A percentile compares a stretch with the other conserved stretches of the same genome.
These are phyloP conservation scores for Globisporangium iwayamae DNA, from an alignment of 352 stramenopile genomes.

Conservation along the genomic window DNA sequence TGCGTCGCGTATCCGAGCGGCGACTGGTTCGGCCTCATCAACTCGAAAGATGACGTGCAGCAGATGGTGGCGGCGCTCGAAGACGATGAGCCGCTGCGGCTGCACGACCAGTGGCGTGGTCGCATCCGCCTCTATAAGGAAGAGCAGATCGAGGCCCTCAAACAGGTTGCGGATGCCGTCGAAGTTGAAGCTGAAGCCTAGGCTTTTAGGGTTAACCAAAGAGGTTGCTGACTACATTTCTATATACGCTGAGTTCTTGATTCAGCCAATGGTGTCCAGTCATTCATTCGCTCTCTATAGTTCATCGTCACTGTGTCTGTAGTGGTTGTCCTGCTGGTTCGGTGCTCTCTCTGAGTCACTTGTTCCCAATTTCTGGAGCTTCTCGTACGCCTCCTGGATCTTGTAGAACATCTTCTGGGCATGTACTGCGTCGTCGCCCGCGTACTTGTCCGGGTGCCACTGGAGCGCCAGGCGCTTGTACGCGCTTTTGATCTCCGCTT, in stretches of 20 bases:
- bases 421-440: slow-evolving; percentile 12
- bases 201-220: neutral
- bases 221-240: neutral
- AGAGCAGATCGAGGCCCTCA: slow-evolving; percentile 48
- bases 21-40: slow-evolving; percentile 76
- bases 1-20: slow-evolving; percentile 73
- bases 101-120: slow-evolving; percentile 60
- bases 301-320: slow-evolving; percentile 3
- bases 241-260: neutral
- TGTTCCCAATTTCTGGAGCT: slow-evolving; percentile 13
- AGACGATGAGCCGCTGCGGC: slow-evolving; percentile 35
- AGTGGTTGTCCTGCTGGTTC: neutral
- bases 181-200: slow-evolving; percentile 5
- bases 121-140: slow-evolving; percentile 49
- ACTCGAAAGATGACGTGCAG: slow-evolving; percentile 44
- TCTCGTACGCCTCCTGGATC: slow-evolving; percentile 27
- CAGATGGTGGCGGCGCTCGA: slow-evolving; percentile 39
- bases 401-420: slow-evolving; percentile 21
- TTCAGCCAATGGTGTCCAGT: neutral
- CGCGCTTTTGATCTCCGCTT: slow-evolving; percentile 18
- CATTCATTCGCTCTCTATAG: neutral
- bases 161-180: slow-evolving; percentile 10
- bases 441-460: slow-evolving; percentile 28
- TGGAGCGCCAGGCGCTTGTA: slow-evolving; percentile 22
- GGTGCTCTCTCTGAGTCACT: neutral